Evolutionary conservation across 768 basidiomycete genomes (phyloP).

Genomic region (Boletus insuetus): DNA sequence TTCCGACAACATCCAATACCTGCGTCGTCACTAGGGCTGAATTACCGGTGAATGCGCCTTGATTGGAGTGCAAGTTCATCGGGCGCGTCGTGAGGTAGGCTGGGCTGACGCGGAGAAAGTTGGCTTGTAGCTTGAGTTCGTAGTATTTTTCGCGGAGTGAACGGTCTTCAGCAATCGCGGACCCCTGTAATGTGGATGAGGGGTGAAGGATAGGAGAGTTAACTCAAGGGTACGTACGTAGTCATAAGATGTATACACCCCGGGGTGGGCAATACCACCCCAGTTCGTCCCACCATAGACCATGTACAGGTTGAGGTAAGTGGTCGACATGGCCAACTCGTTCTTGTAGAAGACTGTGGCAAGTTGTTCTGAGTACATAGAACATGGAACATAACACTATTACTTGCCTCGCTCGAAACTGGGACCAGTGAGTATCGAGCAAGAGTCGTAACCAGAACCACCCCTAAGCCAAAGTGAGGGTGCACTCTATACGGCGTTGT

Average conservation of each 20-base stretch:
- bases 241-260: constrained; percentile 60
- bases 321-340: constrained; percentile 14
- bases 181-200: constrained; percentile 33
- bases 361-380: constrained; percentile 3
- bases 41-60: constrained; percentile 48
- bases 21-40: constrained; percentile 49
- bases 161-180: constrained; percentile 50
- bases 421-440: constrained; percentile 23
- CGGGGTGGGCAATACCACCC: constrained; percentile 54
- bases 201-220: neutral
- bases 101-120: constrained; percentile 49
- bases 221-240: constrained; percentile 36
- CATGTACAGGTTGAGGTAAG: constrained; percentile 50
- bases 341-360: constrained; percentile 22
- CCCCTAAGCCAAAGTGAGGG: constrained; percentile 16
- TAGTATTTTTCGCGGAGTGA: constrained; percentile 53
- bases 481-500: constrained; percentile 15
- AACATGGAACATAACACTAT: neutral
- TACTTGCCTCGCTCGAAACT: constrained; percentile 23
- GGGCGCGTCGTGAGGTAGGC: constrained; percentile 49
- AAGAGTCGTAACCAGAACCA: constrained; percentile 21
- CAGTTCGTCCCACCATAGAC: constrained; percentile 63
- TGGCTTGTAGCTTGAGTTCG: constrained; percentile 50
- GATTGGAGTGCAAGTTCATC: constrained; percentile 38
- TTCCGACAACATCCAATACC: constrained; percentile 45